Conservation (phyloP, 352 stramenopile genomes). For the Nothophytophthora sp. region DNA sequence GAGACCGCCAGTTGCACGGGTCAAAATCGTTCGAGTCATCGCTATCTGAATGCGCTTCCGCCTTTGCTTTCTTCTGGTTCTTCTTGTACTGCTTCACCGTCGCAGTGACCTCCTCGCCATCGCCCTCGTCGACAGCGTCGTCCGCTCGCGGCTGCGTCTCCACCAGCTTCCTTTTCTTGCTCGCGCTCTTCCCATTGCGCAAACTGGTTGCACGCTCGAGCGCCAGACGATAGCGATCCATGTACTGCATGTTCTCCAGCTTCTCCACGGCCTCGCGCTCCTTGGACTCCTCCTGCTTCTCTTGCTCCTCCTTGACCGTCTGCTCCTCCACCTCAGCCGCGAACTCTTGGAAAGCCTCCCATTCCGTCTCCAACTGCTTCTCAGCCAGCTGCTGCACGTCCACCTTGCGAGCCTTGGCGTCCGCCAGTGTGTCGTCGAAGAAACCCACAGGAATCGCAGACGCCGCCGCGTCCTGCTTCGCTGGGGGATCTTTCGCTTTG, state of each 20-base stretch:
- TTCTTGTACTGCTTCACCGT: slow-evolving; percentile 28
- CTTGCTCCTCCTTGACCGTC: slow-evolving; percentile 28
- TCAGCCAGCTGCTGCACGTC: slow-evolving; percentile 46
- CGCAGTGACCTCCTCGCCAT: slow-evolving; percentile 7
- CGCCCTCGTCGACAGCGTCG: slow-evolving; percentile 9
- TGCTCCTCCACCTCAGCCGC: slow-evolving; percentile 55
- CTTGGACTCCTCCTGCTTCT: slow-evolving; percentile 38
- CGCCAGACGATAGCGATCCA: slow-evolving; percentile 57
- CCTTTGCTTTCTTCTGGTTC: slow-evolving; percentile 22
- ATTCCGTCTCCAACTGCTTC: slow-evolving; percentile 50
- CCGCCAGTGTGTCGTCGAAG: slow-evolving; percentile 51
- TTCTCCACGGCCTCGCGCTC: slow-evolving; percentile 50
- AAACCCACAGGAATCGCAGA: slow-evolving; percentile 39
- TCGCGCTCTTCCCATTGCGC: slow-evolving; percentile 2
- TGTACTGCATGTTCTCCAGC: slow-evolving; percentile 72
- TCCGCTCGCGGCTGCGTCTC: too few relatives aligned
- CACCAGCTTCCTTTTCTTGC: slow-evolving; percentile 22
- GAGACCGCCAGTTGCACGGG: slow-evolving; percentile 48
- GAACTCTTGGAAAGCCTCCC: slow-evolving; percentile 66
- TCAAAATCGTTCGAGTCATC: slow-evolving; percentile 38
- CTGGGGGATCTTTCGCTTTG: background rate
- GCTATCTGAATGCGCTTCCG: slow-evolving; percentile 16
- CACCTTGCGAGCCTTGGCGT: slow-evolving; percentile 48
- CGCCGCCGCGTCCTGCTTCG: background rate
- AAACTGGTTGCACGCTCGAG: slow-evolving; percentile 38